phyloP scores from a whole-genome alignment of 1,284 basidiomycete species.

The Ceratobasidium sp. region DNA sequence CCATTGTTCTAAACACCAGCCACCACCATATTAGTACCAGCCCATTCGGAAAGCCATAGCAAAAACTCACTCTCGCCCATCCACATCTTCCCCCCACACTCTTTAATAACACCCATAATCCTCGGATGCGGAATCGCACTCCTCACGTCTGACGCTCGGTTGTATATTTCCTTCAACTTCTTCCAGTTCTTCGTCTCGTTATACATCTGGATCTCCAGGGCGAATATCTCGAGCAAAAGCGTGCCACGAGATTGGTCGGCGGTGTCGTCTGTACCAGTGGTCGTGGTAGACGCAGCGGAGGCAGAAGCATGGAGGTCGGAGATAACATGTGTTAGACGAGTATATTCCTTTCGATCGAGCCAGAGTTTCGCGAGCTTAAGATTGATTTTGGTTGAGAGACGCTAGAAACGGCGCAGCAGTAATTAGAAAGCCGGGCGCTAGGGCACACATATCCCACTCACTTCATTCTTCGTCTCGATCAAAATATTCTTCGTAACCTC shows the following conservation, averaged over 20 bases:
- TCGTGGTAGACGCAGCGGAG: constrained; percentile 55
- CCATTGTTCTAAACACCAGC: constrained; percentile 81
- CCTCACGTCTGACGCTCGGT: constrained; percentile 91
- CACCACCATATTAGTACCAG: constrained; percentile 12
- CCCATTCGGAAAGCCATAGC: background rate
- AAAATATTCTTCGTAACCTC: constrained; percentile 91
- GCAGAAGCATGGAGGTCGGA: constrained; percentile 77
- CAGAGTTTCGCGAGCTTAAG: constrained; percentile 97
- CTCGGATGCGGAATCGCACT: constrained; percentile 98
- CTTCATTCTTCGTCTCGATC: constrained; percentile 96
- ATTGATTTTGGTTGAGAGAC: constrained; percentile 95
- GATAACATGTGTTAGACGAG: constrained; percentile 84
- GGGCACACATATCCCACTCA: constrained; percentile 56
- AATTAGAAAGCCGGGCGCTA: background rate
- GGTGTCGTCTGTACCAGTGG: constrained; percentile 67
- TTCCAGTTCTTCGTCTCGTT: constrained; percentile 95
- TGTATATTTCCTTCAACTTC: constrained; percentile 99
- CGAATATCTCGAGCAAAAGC: constrained; percentile 96
- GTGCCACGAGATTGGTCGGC: constrained; percentile 93
- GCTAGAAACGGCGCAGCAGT: constrained; percentile 62
- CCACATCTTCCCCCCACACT: constrained; percentile 99
- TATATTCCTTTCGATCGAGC: constrained; percentile 95
- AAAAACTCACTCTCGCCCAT: constrained; percentile 92
- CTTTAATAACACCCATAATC: constrained; percentile 99
- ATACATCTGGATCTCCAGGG: constrained; percentile 99